Percentiles rank a stretch among this genome's conserved stretches.
These are phyloP conservation scores for Fusarium proliferatum DNA, from an alignment of 2,329 filamentous ascomycete genomes.

Conservation along the genomic window DNA sequence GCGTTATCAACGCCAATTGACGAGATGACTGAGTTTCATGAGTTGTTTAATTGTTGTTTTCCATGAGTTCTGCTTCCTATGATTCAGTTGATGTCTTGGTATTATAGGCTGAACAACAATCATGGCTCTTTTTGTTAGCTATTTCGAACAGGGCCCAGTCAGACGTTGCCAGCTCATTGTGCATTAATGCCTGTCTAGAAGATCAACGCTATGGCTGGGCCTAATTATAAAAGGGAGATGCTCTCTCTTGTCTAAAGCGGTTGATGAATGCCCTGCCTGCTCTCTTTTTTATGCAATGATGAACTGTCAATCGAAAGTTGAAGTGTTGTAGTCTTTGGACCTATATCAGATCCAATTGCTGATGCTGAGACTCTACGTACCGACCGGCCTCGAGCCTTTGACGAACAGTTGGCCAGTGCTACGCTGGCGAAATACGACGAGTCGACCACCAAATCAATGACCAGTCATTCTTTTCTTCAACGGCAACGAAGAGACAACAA, in stretches of 20 bases:
- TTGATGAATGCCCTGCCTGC: neutral
- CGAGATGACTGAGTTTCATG: neutral
- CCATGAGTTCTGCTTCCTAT: neutral
- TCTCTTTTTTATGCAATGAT: neutral
- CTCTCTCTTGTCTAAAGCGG: slow-evolving; percentile 4
- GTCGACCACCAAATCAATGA: slow-evolving; percentile 27
- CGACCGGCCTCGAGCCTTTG: slow-evolving; percentile 5
- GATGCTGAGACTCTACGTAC: slow-evolving; percentile 14
- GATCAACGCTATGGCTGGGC: slow-evolving; percentile 28
- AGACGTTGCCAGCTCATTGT: slow-evolving; percentile 46
- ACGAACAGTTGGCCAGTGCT: slow-evolving; percentile 47
- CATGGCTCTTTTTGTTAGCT: neutral
- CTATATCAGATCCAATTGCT: neutral
- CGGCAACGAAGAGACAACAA: neutral
- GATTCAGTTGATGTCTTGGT: neutral
- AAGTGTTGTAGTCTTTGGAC: slow-evolving; percentile 4
- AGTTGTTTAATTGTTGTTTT: neutral
- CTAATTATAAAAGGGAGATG: slow-evolving; percentile 38
- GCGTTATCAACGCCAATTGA: neutral
- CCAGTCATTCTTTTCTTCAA: slow-evolving; percentile 25
- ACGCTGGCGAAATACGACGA: slow-evolving; percentile 40
- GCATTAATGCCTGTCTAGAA: slow-evolving; percentile 39
- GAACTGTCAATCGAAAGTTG: neutral
- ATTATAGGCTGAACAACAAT: neutral
- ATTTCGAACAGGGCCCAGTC: slow-evolving; percentile 43